These are phyloP conservation scores for Passalora sequoiae DNA, from an alignment of 2,329 filamentous ascomycete genomes.

Conservation along the genomic window DNA sequence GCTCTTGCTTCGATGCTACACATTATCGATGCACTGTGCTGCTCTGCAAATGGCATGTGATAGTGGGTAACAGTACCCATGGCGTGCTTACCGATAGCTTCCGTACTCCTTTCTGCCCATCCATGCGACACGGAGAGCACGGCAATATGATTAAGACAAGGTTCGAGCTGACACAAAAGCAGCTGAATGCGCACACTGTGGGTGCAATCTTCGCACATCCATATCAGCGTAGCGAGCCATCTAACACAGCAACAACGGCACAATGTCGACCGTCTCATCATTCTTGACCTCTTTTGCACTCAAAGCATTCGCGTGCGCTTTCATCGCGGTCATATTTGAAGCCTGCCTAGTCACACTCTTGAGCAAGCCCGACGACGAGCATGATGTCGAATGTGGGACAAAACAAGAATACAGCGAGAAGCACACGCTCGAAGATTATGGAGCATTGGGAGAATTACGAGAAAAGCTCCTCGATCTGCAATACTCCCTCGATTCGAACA, in stretches of 20 bases:
- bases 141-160: too few species aligned
- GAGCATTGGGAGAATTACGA: neutral
- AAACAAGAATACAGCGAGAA: neutral
- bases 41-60: too few species aligned
- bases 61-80: neutral
- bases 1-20: too few species aligned
- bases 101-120: neutral
- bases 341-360: neutral
- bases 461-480: neutral
- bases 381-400: neutral
- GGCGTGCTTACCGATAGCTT: neutral
- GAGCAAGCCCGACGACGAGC: neutral
- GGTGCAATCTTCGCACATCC: too few species aligned
- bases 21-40: too few species aligned
- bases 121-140: too few species aligned
- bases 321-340: conserved; percentile 4
- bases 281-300: conserved; percentile 4
- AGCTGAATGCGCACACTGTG: too few species aligned
- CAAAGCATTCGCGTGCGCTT: conserved; percentile 2
- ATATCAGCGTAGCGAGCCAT: too few species aligned
- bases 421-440: neutral
- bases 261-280: neutral
- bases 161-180: conserved; percentile 3
- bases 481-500: neutral
- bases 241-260: too few species aligned